Evolutionary conservation across 192 early-diverging fungal species (phyloP).

Genomic region (Dissophora globulifera): DNA sequence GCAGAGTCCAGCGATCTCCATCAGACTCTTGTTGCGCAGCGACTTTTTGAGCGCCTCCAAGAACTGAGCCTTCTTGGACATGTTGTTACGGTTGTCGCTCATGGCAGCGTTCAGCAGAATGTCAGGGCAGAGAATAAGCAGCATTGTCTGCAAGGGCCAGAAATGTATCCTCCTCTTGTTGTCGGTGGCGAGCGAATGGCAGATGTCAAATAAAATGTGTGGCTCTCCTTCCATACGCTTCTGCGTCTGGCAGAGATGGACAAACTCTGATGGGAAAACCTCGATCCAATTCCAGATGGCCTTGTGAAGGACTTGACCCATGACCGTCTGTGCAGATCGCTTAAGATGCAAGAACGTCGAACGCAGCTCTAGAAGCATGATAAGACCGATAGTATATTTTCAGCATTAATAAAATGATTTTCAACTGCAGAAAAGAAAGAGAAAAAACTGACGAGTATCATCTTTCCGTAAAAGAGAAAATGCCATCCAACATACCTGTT

Average conservation of each 20-base stretch:
- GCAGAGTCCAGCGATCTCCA: conserved; percentile 76
- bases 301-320: conserved; percentile 79
- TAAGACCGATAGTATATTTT: no score
- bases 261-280: conserved; percentile 85
- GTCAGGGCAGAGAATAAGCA: conserved; percentile 90
- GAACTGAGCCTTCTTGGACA: conserved; percentile 59
- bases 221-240: conserved; percentile 72
- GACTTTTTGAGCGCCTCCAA: conserved; percentile 65
- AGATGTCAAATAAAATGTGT: conserved; percentile 81
- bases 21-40: conserved; percentile 60
- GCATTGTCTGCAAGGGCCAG: conserved; percentile 90
- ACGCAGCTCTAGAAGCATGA: conserved; percentile 59
- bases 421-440: no score
- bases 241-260: conserved; percentile 74
- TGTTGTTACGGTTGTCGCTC: conserved; percentile 41
- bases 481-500: conserved; percentile 56
- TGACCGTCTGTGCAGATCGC: conserved; percentile 75
- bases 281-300: conserved; percentile 96
- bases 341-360: conserved; percentile 68
- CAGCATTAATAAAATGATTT: no score
- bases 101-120: conserved; percentile 68
- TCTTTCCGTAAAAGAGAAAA: no score
- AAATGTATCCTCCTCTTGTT: conserved; percentile 75
- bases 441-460: no score
- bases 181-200: conserved; percentile 68